Percentiles rank a stretch among this genome's conserved stretches.
phyloP scores from a whole-genome alignment of 768 basidiomycete genomes.

The Pleurotus eryngii region DNA sequence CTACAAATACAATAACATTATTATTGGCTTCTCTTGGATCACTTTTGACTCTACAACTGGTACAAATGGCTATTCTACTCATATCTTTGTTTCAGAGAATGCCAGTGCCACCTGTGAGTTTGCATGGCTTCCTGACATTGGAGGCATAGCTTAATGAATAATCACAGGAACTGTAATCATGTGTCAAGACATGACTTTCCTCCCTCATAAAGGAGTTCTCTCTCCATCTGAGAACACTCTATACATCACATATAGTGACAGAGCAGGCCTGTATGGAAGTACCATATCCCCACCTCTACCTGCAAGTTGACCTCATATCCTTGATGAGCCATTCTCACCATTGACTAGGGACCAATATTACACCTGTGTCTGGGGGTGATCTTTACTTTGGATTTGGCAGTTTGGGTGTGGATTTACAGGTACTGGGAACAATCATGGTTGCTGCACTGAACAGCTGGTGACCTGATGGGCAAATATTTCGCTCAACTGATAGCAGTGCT shows the following conservation, averaged over 20 bases:
- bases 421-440: conserved; percentile 65
- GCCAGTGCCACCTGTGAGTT: conserved; percentile 55
- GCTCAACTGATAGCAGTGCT: conserved; percentile 52
- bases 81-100: conserved; percentile 54
- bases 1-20: conserved; percentile 38
- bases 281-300: conserved; percentile 46
- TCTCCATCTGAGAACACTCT: conserved; percentile 53
- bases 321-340: neutral
- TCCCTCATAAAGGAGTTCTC: conserved; percentile 67
- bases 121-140: neutral
- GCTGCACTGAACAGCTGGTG: conserved; percentile 64
- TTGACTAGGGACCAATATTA: conserved; percentile 52
- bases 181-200: conserved; percentile 53
- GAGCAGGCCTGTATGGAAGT: conserved; percentile 55
- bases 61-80: conserved; percentile 47
- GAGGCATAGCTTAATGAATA: neutral
- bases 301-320: conserved; percentile 24
- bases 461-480: conserved; percentile 65
- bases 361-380: conserved; percentile 53
- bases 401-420: conserved; percentile 55
- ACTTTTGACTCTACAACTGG: conserved; percentile 61
- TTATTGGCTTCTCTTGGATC: conserved; percentile 52
- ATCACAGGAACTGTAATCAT: conserved; percentile 49
- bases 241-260: conserved; percentile 60
- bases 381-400: conserved; percentile 65